These are phyloP conservation scores for Fusarium sp. DNA, from an alignment of 2,329 filamentous ascomycete genomes.

Conservation along the genomic window DNA sequence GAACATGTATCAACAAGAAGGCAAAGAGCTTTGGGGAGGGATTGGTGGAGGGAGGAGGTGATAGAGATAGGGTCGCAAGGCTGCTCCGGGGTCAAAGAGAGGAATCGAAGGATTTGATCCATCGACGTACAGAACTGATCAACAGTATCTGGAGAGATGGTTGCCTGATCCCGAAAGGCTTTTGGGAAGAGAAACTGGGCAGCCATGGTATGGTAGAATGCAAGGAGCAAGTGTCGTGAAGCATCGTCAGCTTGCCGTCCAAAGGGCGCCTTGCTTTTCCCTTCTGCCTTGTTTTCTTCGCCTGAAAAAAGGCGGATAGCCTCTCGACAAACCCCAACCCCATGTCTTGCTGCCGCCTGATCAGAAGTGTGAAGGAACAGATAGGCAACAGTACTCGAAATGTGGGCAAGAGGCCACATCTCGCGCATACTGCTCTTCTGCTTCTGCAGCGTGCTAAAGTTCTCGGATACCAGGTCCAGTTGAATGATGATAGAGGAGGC, in stretches of 20 bases:
- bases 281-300: slow-evolving; percentile 33
- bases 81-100: slow-evolving; percentile 37
- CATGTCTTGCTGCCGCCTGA: slow-evolving; percentile 41
- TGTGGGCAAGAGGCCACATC: slow-evolving; percentile 51
- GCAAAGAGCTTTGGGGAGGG: slow-evolving; percentile 45
- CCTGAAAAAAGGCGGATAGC: slow-evolving; percentile 44
- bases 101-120: slow-evolving; percentile 46
- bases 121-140: slow-evolving; percentile 46
- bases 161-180: slow-evolving; percentile 32
- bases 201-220: slow-evolving; percentile 50
- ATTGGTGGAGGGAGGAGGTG: slow-evolving; percentile 37
- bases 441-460: slow-evolving; percentile 52
- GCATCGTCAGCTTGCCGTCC: slow-evolving; percentile 38
- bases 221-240: slow-evolving; percentile 44
- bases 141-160: slow-evolving; percentile 39
- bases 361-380: slow-evolving; percentile 35
- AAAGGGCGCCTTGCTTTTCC: slow-evolving; percentile 11
- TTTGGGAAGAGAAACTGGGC: slow-evolving; percentile 50
- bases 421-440: slow-evolving; percentile 51
- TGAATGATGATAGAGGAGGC: slow-evolving; percentile 47
- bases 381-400: slow-evolving; percentile 48
- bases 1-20: slow-evolving; percentile 50
- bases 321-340: slow-evolving; percentile 43
- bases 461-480: slow-evolving; percentile 52
- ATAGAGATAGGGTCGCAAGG: slow-evolving; percentile 32